These are phyloP conservation scores for Skeletonema potamos DNA, from an alignment of 108 stramenopile species.

Conservation along the genomic window DNA sequence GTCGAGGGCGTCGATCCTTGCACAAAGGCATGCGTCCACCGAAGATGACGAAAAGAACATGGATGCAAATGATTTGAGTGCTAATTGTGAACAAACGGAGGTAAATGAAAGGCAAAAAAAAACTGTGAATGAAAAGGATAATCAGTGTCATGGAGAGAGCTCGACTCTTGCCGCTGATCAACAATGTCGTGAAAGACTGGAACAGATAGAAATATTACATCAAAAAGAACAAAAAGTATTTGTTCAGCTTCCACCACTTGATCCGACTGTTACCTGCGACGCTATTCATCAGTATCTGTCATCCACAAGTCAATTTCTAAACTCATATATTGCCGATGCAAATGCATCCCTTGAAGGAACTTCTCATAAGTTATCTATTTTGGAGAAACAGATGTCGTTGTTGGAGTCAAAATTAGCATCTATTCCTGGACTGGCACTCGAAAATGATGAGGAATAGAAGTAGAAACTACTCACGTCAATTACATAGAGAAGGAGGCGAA, in stretches of 20 bases:
- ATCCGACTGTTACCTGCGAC: constrained; percentile 27
- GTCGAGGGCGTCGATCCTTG: neutral
- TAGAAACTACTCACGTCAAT: neutral
- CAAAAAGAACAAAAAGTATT: constrained; percentile 32
- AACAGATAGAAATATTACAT: constrained; percentile 24
- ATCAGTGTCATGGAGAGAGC: neutral
- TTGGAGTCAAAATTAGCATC: constrained; percentile 34
- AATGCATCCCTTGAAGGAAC: constrained; percentile 35
- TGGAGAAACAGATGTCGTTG: constrained; percentile 40
- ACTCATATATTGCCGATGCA: constrained; percentile 42
- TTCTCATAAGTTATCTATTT: constrained; percentile 22
- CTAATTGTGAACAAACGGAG: neutral
- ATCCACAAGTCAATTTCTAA: constrained; percentile 34
- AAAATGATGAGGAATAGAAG: constrained; percentile 10
- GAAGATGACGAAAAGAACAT: neutral
- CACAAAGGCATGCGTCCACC: neutral
- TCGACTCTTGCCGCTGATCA: neutral
- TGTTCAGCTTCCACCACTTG: constrained; percentile 24
- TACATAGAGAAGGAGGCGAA: neutral
- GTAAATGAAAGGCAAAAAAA: neutral
- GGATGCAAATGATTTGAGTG: neutral
- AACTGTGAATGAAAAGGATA: neutral
- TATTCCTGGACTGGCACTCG: constrained; percentile 26
- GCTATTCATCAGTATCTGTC: constrained; percentile 37
- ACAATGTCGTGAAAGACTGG: constrained; percentile 2